Percentiles rank a stretch among this genome's conserved stretches.
phyloP scores from a whole-genome alignment of 768 basidiomycete species.

The Serendipita sp. region DNA sequence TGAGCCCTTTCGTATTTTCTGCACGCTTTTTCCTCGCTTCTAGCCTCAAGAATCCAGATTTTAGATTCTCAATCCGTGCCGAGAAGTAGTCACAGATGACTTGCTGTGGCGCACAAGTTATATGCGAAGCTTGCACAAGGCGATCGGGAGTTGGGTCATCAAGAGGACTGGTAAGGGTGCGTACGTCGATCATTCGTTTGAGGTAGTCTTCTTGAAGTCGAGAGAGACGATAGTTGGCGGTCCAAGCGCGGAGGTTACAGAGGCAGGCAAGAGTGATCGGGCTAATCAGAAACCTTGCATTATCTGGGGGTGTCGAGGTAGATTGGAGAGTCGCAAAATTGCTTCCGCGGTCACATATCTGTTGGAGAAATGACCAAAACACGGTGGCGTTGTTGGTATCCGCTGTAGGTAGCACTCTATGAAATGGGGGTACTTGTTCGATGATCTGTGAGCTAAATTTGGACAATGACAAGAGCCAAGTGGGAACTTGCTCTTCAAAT shows the following conservation, averaged over 20 bases:
- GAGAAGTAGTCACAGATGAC: slow-evolving; percentile 32
- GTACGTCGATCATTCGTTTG: slow-evolving; percentile 30
- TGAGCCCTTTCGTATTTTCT: no score
- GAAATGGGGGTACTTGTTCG: slow-evolving; percentile 24
- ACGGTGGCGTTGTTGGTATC: slow-evolving; percentile 25
- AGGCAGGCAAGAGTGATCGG: not conserved
- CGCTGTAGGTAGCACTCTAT: slow-evolving; percentile 32
- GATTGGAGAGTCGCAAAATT: not conserved
- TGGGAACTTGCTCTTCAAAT: slow-evolving; percentile 36
- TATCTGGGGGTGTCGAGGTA: not conserved
- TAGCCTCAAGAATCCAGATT: slow-evolving; percentile 30
- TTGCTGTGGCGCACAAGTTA: slow-evolving; percentile 39
- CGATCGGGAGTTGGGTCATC: slow-evolving; percentile 27
- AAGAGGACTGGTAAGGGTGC: slow-evolving; percentile 29
- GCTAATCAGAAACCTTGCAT: not conserved
- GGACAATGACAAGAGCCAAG: slow-evolving; percentile 44
- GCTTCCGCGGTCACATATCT: not conserved
- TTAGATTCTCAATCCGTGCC: slow-evolving; percentile 24
- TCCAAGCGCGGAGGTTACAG: slow-evolving; percentile 29
- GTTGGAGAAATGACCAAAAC: slow-evolving; percentile 35
- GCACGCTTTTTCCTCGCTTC: slow-evolving; percentile 11
- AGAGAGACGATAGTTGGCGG: slow-evolving; percentile 40
- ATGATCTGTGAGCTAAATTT: slow-evolving; percentile 25
- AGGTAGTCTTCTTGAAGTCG: slow-evolving; percentile 57
- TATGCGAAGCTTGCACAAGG: slow-evolving; percentile 34